Evolutionary conservation across 2,329 filamentous ascomycete species (phyloP), one percentile per base, ranked within the genome.

Genomic region (Xylaria digitata): DNA sequence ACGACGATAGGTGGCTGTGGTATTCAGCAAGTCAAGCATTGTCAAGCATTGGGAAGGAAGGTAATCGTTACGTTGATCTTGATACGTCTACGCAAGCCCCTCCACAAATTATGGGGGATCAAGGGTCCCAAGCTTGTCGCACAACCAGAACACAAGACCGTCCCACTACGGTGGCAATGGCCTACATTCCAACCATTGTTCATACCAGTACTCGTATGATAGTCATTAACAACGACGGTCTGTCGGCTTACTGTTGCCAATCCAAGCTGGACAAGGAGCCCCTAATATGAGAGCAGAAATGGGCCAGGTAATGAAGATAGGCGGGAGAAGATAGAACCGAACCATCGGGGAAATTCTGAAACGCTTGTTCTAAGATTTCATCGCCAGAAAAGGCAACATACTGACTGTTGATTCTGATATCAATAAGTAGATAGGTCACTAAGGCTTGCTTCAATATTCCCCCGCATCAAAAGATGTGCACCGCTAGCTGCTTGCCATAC

Each of bases 21-120:
- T 68, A 56, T 67, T 71, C 66, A 72, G 71, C 70, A 69, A 67
- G 57, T 63, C 66, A 73, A 68, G 73, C 71, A 71, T 71, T 63
- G 60, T 26, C 26, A 26, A 26, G 26, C 26, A 26, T 26, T 26
- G 26, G 26, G 42, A 67, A 68, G 53, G 54, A 49, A 46, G 43
- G 32, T 37, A 13, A 37, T 37, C 34, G 34, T 6, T 37, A 37
- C 34, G 34, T 61, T 46, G 45, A 60, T 40, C 21, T 61, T 65
- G 32, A 65, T 63, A 57, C 52, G 46, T 54, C 19, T 57, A 65
- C 61, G 57, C 64, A 67, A 68, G 62, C 70, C 59, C 42, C 63
- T 66, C 70, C 69, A 65, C 70, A 63, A 63, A 66, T 42, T 46
- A 43, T 69, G 70, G 69, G 62, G 72, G 71, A 70, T 49, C n/a